These are phyloP conservation scores for Orbilia javanica DNA, from an alignment of 2,329 filamentous ascomycete genomes.

Conservation along the genomic window DNA sequence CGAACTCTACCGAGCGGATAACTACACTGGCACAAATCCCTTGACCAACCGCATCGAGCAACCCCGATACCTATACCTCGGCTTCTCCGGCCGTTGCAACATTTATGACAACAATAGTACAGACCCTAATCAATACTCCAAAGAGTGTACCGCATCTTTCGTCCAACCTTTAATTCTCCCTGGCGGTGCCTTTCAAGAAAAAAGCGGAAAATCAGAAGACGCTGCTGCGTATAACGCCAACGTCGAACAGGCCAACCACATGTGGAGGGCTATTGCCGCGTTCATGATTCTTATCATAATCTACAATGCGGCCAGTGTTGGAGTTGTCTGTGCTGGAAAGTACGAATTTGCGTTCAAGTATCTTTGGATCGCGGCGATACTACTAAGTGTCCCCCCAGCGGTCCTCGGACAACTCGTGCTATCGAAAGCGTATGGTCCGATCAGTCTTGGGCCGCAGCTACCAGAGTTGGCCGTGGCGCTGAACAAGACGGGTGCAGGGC, in stretches of 20 bases:
- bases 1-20: conserved; percentile 26
- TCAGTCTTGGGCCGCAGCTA: conserved; percentile 3
- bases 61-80: conserved; percentile 34
- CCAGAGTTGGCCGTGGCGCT: conserved; percentile 12
- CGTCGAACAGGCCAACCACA: not conserved
- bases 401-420: conserved; percentile 1
- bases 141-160: conserved; percentile 24
- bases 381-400: not conserved
- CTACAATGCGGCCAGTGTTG: conserved; percentile 13
- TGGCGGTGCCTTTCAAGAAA: conserved; percentile 5
- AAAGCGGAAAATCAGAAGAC: not conserved
- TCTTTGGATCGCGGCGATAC: conserved; percentile 14
- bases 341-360: conserved; percentile 11
- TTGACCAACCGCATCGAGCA: conserved; percentile 19
- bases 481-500: conserved; percentile 19
- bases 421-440: conserved; percentile 8
- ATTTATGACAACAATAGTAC: conserved; percentile 28
- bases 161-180: conserved; percentile 24
- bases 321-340: not conserved
- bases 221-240: not conserved
- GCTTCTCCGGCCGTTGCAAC: conserved; percentile 26
- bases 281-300: conserved; percentile 11
- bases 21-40: conserved; percentile 30
- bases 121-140: conserved; percentile 19
- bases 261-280: conserved; percentile 23